Base-by-base conservation (phyloP, 2,329 filamentous ascomycete species). In the Calycina herbarum region DNA sequence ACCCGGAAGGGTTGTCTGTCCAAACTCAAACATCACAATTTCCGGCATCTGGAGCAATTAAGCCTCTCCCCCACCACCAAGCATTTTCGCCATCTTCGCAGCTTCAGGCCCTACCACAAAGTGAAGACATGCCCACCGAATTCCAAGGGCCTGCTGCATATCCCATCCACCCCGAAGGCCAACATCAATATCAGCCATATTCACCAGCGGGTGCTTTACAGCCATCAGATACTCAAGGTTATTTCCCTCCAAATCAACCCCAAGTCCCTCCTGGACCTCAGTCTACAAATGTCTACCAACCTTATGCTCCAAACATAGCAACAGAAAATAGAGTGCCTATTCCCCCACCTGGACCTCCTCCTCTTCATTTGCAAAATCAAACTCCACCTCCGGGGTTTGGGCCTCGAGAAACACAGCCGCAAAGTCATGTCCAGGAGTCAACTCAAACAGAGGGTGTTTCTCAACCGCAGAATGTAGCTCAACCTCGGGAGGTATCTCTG, bases 171-270 rank as follows among this genome's bases (percentile, higher is more conserved):
- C 59, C 17, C 5, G 42, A 17, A 51, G 45, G 45, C 8, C n/a
- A 51, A 15, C 40, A 42, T 51, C 27, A 27, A 33, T 61, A 61
- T 33, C 59, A 61, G 24, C 24, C 59, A 33, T 61, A 54, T 61
- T n/a, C 42, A 6, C 59, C 59, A 35, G 40, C 54, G 15, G 17
- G 3, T 20, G 27, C n/a, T 31, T 6, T 42, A 29, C 31, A 58
- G 29, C 31, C 31, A 20, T 38, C 57, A 38, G 31, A 58, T 17
- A 24, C 4, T 10, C 45, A 11, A 51, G 27, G 48, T 24, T 35
- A 10, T 24, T 42, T 59, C 33, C 33, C 35, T 13, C 57, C 15
- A 59, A 24, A 59, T 8, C 31, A 42, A 59, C 15, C 35, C 17
- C 57, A 27, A 15, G 35, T 15, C 10, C 33, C n/a, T 42, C 31